Evolutionary conservation across 225 moss, liverwort and hornwort species (phyloP), one percentile per base, ranked within the genome.

Genomic region (Lunularia cruciata): DNA sequence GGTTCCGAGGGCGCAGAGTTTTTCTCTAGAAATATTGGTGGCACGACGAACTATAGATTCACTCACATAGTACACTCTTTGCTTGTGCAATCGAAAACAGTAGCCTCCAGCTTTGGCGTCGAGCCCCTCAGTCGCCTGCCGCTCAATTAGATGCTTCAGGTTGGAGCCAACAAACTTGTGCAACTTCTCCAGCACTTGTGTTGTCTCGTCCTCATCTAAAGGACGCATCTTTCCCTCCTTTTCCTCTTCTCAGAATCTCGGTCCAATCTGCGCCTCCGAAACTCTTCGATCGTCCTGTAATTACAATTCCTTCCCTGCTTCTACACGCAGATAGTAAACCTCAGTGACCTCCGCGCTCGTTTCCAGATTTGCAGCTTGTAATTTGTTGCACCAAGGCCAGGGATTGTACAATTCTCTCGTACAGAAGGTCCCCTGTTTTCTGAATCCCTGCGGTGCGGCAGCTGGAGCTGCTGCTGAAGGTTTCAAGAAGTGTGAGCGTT

Each of bases 111-210:
- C 15, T 38, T 84, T 81, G 0, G 82, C 76, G 8, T 85, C 92
- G 0, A 86, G 88, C 5, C 91, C 88, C 40, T 86, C 90, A 52
- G 69, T 71, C 43, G 88, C 83, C 11, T 86, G 86, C 19, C 88
- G 83, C 78, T 91, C 91, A 62, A 91, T 56, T 23, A 91, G 68
- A 60, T 91, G 88, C 79, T 85, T 86, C 42, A 91, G 68, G 48
- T 88, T 91, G 34, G 84, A 84, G 16, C 91, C 91, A 6, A 91
- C 88, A 11, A 88, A 91, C 71, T 91, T 91, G 83, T 91, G 91
- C 49, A 91, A 74, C 88, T 91, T 91, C 74, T 88, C 91, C 68
- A 91, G 57, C 40, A 92, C 89, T 27, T 87, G 84, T 2, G 87
- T 90, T 77, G 86, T 92, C 78, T 92, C 92, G 14, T 67, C 60